Evolutionary conservation across 139 green algal species (phyloP), one percentile per base, ranked within the genome.

Genomic region (Chlamydomonas incerta): DNA sequence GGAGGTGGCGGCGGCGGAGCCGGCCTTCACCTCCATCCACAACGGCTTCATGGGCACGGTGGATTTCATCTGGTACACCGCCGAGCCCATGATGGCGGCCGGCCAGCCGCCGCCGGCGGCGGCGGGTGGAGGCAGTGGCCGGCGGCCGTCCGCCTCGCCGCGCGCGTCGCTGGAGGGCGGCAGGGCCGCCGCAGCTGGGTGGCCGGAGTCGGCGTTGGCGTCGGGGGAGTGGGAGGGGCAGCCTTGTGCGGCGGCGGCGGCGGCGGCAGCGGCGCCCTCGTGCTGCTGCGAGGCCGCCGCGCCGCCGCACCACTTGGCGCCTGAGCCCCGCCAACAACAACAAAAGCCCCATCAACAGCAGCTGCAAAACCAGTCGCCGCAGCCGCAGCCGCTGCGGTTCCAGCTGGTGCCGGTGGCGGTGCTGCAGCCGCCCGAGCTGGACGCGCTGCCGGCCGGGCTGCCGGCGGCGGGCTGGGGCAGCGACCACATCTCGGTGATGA

Each of bases 11-110:
- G 86, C 87, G 24, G 65, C 69, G 3, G 94, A 96, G 85, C 90
- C 90, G 1, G 14, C 57, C n/a, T 96, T 90, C 87, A 95, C 91
- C 50, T 93, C 91, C 82, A 92, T 93, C 75, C 94, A 97, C 81
- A 91, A 85, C 65, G 73, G 80, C 35, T 96, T 95, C 80, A 88
- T 96, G 35, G 94, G 93, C 60, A 95, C 92, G 13, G 94, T 96
- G 17, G 95, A 97, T 74, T 97, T 95, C 87, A 92, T 96, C 20
- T 97, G 91, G 89, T 96, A 89, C 80, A 90, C 82, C 3, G 73
- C 77, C 0, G 26, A 83, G 9, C 15, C 31, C 28, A 37, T 52
- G 0, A 21, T 55, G 10, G 29, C n/a, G n/a, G n/a, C n/a, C n/a
- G n/a, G 41, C 6, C 41, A 50, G 41, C 41, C 41, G 6, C 5